Evolutionary conservation across 176 grass and related monocot genomes (phyloP).

Genomic region (Paspalum notatum): DNA sequence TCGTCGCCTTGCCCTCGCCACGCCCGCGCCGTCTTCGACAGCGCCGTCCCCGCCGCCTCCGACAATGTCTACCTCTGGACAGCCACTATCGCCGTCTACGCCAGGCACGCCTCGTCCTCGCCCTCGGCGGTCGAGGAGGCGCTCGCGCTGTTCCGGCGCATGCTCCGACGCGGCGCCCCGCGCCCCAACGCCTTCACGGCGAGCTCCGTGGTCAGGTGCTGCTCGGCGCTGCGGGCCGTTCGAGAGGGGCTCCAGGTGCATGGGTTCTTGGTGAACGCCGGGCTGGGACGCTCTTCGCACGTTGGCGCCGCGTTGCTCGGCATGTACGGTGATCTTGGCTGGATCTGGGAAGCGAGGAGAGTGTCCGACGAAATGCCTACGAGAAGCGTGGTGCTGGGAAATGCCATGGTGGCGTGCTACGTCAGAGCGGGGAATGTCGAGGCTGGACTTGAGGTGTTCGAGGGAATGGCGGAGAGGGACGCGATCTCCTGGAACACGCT

Average conservation of each 20-base stretch:
- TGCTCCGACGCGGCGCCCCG: conserved; percentile 53
- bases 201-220: conserved; percentile 56
- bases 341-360: conserved; percentile 29
- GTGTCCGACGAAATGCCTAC: conserved; percentile 34
- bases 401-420: conserved; percentile 52
- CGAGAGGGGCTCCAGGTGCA: conserved; percentile 46
- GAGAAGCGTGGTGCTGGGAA: conserved; percentile 35
- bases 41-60: conserved; percentile 17
- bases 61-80: conserved; percentile 61
- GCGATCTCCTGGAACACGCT: conserved; percentile 62
- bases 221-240: conserved; percentile 29
- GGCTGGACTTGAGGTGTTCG: conserved; percentile 42
- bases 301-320: conserved; percentile 43
- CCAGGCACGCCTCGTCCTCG: conserved; percentile 39
- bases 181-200: conserved; percentile 56
- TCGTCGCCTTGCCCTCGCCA: conserved; percentile 43
- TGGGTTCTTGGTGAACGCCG: conserved; percentile 34
- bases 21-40: conserved; percentile 50
- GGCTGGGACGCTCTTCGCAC: conserved; percentile 43
- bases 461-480: conserved; percentile 45
- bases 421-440: conserved; percentile 44
- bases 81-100: conserved; percentile 48
- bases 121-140: conserved; percentile 34
- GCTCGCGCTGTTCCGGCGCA: conserved; percentile 46
- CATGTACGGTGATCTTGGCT: conserved; percentile 41